Evolutionary conservation across 2,329 filamentous ascomycete genomes (phyloP).

Genomic region (Colletotrichum lini): DNA sequence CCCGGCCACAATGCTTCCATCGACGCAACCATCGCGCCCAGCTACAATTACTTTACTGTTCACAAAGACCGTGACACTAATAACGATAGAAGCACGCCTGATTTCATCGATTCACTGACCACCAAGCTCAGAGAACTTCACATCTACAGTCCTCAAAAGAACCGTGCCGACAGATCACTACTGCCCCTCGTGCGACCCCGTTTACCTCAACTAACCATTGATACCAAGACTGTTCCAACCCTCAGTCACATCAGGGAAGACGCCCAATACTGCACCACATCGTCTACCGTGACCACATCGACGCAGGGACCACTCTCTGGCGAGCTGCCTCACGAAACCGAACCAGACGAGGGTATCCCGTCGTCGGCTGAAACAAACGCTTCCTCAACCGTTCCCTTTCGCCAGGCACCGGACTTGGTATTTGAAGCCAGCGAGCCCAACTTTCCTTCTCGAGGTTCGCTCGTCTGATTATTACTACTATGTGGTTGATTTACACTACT

Average conservation of each 20-base stretch:
- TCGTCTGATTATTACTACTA: background rate
- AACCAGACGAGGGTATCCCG: constrained; percentile 32
- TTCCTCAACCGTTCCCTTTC: constrained; percentile 6
- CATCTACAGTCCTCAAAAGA: constrained; percentile 41
- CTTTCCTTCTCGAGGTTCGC: constrained; percentile 35
- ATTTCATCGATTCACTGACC: constrained; percentile 51
- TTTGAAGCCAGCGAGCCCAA: constrained; percentile 34
- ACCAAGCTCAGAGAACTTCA: constrained; percentile 53
- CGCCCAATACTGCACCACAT: constrained; percentile 17
- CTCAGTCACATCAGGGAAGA: constrained; percentile 29
- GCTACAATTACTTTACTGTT: constrained; percentile 32
- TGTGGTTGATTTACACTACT: constrained; percentile 1
- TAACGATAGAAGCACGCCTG: constrained; percentile 46
- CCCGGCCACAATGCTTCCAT: constrained; percentile 10
- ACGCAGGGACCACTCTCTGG: constrained; percentile 36
- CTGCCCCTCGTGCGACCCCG: constrained; percentile 6
- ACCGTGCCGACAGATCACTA: constrained; percentile 28
- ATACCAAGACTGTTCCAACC: constrained; percentile 21
- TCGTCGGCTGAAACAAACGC: constrained; percentile 35
- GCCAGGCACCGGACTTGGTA: constrained; percentile 16
- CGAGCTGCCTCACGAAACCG: constrained; percentile 12
- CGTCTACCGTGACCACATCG: constrained; percentile 16
- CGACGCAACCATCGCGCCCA: constrained; percentile 16
- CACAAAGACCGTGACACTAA: constrained; percentile 50
- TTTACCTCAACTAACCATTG: constrained; percentile 22